Percentiles rank a stretch among this genome's conserved stretches.
phyloP scores from a whole-genome alignment of 176 grass and related monocot genomes.

The Urochloa ruziziensis region DNA sequence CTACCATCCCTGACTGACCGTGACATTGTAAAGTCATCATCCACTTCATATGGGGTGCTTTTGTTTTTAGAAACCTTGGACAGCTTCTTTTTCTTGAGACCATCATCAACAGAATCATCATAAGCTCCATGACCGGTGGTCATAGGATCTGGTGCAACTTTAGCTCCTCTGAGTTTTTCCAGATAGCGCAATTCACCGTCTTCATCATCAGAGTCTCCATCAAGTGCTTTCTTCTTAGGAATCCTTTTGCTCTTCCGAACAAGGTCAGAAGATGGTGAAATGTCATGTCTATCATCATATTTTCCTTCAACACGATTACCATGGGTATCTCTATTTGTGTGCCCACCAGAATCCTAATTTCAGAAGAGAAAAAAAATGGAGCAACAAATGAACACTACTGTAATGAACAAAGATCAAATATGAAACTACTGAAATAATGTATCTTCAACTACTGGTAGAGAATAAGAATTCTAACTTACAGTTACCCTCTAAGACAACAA shows the following conservation, averaged over 20 bases:
- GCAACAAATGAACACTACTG: background rate
- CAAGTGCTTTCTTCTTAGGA: constrained; percentile 56
- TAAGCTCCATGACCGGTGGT: constrained; percentile 30
- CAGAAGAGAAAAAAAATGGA: background rate
- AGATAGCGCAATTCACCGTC: constrained; percentile 64
- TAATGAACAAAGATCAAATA: constrained; percentile 7
- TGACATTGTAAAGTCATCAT: constrained; percentile 66
- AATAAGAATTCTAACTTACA: constrained; percentile 1
- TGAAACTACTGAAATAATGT: background rate
- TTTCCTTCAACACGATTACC: constrained; percentile 32
- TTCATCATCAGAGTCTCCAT: constrained; percentile 57
- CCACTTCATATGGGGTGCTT: constrained; percentile 61
- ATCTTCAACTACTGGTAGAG: background rate
- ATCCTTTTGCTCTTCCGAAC: constrained; percentile 78
- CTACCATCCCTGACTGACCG: constrained; percentile 48
- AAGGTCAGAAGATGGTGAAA: constrained; percentile 47
- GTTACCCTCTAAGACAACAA: background rate
- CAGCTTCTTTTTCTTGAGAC: constrained; percentile 64
- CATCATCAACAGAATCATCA: constrained; percentile 49
- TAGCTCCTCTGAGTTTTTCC: constrained; percentile 64
- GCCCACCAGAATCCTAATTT: constrained; percentile 38
- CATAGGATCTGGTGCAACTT: constrained; percentile 44
- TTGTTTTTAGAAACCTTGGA: constrained; percentile 52
- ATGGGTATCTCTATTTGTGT: constrained; percentile 28
- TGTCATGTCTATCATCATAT: constrained; percentile 31